Base-by-base conservation (phyloP, 352 stramenopile genomes). In the Phytophthora sp. region DNA sequence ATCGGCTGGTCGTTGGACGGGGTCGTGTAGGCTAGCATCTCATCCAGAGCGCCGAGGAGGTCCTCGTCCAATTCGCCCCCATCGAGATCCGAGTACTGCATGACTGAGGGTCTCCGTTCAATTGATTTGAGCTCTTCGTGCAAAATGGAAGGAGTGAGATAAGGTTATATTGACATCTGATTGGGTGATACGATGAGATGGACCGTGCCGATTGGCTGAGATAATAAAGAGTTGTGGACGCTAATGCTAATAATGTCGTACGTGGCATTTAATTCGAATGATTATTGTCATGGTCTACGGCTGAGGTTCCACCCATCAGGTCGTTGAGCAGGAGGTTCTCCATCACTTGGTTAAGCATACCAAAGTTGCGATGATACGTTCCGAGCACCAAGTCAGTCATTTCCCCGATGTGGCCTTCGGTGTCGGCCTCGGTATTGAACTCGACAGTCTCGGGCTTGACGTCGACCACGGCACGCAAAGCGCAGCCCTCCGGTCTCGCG, bases 331-430 rank as follows among this genome's bases (percentile, higher is more conserved):
- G 39, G 15, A 82, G 64, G 29, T 71, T 74, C 39, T 82, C 64
- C 29, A 82, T 73, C 51, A 76, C 63, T 44, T 82, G 71, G n/a
- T 72, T 67, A 57, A 84, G 44, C 42, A 81, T 59, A 3, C 69
- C 71, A 4, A 84, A 66, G 33, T 76, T 85, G n/a, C 63, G 67
- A 18, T 77, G 64, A 41, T 86, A 88, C 12, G 77, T 76, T 11
- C 60, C 68, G 0, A 88, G 68, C 31, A 88, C 70, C 3, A 82
- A 47, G 20, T 86, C 77, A 4, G 73, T 83, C 52, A 88, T 74
- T 52, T 71, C 73, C 31, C 69, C 73, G 11, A 84, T 71, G 31
- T 71, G 51, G 7, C 46, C 39, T 39, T 68, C 31, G 8, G 62
- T 35, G 1, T 62, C 45, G 1, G 24, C 21, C 29, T 46, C 50